Base-by-base conservation (phyloP, 2,329 filamentous ascomycete species). In the Diaporthe capsici region DNA sequence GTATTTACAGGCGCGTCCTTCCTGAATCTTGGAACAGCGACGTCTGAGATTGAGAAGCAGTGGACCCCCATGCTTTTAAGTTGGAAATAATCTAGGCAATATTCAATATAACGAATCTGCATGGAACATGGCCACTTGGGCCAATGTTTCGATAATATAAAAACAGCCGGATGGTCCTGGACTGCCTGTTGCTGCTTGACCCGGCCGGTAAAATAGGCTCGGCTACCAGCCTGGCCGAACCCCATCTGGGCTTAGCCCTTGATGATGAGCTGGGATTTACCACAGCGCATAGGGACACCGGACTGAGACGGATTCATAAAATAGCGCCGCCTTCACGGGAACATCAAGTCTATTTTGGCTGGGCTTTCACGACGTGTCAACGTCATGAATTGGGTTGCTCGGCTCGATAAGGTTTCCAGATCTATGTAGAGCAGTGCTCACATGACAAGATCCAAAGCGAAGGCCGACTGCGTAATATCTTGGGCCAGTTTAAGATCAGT, bases 151-250 rank as follows among this genome's bases (percentile, higher is more conserved):
- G 47, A 68, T 37, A 68, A 68, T 53, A 39, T 37, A 53, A 53
- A 68, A 53, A 68, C 47, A 53, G 65, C 65, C 65, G 65, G 47
- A 22, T 8, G 20, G 4, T 34, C 6, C 28, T 49, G 42, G 61
- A n/a, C 1, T 22, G 20, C 13, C 10, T n/a, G 20, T 67, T 42
- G 28, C 17, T 34, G 28, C 61, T 49, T 31, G 42, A 20, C 17
- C 17, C 61, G 20, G 31, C 31, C n/a, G 31, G 65, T 53, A 53
- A 68, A 68, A 53, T 53, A 39, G 53, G 65, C 65, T 39, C 65
- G 44, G 61, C 28, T 9, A n/a, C 61, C 61, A 49, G 61, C 63
- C 22, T 51, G 63, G 63, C 63, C 10, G 28, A 44, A 37, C 9
- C 63, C 44, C 28, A 51, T 51, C 34, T 13, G 13, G 63, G 39